Conservation (phyloP, 1,284 basidiomycete species). For the Fomes fomentarius region DNA sequence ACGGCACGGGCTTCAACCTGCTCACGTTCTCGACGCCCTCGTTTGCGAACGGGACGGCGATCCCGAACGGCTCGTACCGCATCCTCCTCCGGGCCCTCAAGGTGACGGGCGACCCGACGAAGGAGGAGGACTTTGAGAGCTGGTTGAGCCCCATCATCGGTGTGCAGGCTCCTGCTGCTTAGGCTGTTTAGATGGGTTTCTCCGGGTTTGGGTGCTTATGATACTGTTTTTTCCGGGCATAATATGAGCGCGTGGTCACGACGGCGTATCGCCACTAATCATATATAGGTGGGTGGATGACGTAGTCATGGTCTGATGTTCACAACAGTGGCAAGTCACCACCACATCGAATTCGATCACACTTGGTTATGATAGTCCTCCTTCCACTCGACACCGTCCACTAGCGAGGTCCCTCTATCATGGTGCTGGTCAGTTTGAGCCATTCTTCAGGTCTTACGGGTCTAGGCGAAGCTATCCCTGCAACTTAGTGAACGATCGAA, state of each 20-base stretch:
- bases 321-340: no score
- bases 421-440: no score
- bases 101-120: conserved; percentile 56
- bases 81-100: conserved; percentile 61
- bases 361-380: no score
- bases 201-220: neutral
- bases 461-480: no score
- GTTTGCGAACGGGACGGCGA: conserved; percentile 60
- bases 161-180: conserved; percentile 25
- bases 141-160: conserved; percentile 48
- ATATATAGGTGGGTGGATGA: no score
- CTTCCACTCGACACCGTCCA: no score
- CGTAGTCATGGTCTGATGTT: no score
- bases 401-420: no score
- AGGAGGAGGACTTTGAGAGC: conserved; percentile 62
- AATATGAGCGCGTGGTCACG: neutral
- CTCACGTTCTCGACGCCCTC: conserved; percentile 40
- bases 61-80: conserved; percentile 64
- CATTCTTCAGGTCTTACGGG: no score
- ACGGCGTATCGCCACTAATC: no score
- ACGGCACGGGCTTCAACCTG: conserved; percentile 43
- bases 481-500: no score
- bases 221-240: neutral
- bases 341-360: no score
- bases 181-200: neutral